Base-by-base conservation (phyloP, 176 grass and related monocot genomes). In the Avena atlantica region DNA sequence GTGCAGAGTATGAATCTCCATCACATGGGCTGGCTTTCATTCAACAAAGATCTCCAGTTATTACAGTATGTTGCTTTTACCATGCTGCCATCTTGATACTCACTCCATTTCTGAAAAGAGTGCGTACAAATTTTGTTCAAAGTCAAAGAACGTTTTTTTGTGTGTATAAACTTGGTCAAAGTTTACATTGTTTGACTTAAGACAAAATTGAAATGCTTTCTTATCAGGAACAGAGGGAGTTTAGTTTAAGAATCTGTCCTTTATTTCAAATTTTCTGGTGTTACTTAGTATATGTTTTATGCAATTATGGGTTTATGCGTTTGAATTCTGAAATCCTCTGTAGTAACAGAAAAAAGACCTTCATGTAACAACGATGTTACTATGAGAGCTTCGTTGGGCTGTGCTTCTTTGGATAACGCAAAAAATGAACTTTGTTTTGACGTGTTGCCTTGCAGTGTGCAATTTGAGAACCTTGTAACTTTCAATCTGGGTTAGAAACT, bases 1-100 rank as follows among this genome's bases (percentile, higher is more conserved):
- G 51, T 89, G 77, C 92, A 99, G 97, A 87, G 83, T 99, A 96
- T 78, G 94, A 99, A 81, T 94, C 94, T 85, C 24, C 71, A 52
- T 78, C 80, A 15, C 85, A 94, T 72, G 81, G 57, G 56, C 81
- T 93, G 67, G 73, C 89, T 81, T 93, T 99, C 81, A 89, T 99
- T 81, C 97, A 96, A 79, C 97, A 99, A 88, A 91, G 97, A 20
- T 99, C 97, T 88, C 97, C 97, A 52, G 31, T 94, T 89, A 86
- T 91, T 83, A 93, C 90, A 76, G 97, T 99, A 91, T 42, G 79
- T 75, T n/a, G 2, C 23, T 60, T 12, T 48, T 70, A 76, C 9
- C 20, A 40, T 77, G 12, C 13, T 36, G 1, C 0, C 48, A 52
- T 52, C n/a, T 88, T 42, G 40, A 42, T 7, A 42, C 6, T 7